Evolutionary conservation across 169 alveolate genomes (phyloP).

Genomic region (Plasmodium gonderi): DNA sequence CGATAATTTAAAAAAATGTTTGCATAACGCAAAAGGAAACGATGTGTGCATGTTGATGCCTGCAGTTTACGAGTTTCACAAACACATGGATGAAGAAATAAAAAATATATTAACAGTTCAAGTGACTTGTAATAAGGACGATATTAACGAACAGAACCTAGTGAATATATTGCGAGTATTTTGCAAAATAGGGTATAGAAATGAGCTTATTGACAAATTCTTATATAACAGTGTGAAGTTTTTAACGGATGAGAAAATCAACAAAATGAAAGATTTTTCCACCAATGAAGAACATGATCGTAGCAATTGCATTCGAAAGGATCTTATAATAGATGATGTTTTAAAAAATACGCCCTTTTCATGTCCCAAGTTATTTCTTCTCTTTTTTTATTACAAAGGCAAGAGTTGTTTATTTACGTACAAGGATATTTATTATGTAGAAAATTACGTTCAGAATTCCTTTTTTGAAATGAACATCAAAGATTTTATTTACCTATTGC

Average conservation of each 20-base stretch:
- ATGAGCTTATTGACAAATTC: slow-evolving; percentile 39
- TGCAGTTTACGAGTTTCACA: slow-evolving; percentile 50
- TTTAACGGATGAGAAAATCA: background rate
- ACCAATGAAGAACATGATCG: background rate
- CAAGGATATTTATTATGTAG: slow-evolving; percentile 63
- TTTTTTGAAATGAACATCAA: slow-evolving; percentile 59
- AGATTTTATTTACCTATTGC: slow-evolving; percentile 27
- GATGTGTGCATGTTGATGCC: slow-evolving; percentile 68
- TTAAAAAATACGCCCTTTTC: slow-evolving; percentile 2
- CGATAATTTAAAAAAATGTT: slow-evolving; percentile 45
- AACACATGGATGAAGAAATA: slow-evolving; percentile 65
- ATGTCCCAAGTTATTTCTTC: slow-evolving; percentile 37
- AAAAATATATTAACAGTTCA: slow-evolving; percentile 75
- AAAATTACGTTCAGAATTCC: slow-evolving; percentile 29
- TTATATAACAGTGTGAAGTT: slow-evolving; percentile 37
- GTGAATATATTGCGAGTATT: slow-evolving; percentile 68
- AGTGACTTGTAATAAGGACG: slow-evolving; percentile 46
- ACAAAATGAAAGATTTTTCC: background rate
- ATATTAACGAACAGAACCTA: slow-evolving; percentile 45
- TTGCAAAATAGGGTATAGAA: slow-evolving; percentile 45
- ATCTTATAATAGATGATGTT: too few relatives aligned
- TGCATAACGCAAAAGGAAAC: slow-evolving; percentile 33
- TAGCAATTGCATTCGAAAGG: too few relatives aligned
- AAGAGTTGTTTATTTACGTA: slow-evolving; percentile 44
- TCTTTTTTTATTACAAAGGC: slow-evolving; percentile 70